phyloP scores from a whole-genome alignment of 2,329 filamentous ascomycete genomes.

The Penicillium thymicola region DNA sequence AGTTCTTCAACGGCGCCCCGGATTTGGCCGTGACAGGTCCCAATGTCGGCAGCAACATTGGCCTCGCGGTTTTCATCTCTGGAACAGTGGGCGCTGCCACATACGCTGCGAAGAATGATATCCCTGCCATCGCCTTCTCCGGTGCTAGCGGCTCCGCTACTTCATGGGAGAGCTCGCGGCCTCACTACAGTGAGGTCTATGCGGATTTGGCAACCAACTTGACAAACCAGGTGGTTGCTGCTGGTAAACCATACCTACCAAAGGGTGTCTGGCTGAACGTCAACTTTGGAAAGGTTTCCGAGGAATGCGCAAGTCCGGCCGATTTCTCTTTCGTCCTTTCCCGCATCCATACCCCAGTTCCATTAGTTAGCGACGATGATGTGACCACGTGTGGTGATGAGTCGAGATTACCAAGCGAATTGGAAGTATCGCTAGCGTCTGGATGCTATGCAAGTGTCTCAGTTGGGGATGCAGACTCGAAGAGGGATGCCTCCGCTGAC shows the following conservation, averaged over 20 bases:
- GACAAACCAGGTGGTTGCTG: slow-evolving; percentile 53
- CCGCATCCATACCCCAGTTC: slow-evolving; percentile 53
- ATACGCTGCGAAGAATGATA: slow-evolving; percentile 53
- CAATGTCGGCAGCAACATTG: slow-evolving; percentile 61
- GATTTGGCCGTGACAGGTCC: slow-evolving; percentile 65
- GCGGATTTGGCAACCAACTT: slow-evolving; percentile 60
- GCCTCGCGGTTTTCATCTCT: slow-evolving; percentile 55
- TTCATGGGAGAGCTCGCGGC: slow-evolving; percentile 51
- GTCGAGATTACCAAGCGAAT: slow-evolving; percentile 59
- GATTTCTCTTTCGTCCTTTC: slow-evolving; percentile 64
- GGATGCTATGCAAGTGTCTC: slow-evolving; percentile 64
- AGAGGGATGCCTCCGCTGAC: slow-evolving; percentile 55
- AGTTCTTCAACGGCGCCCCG: slow-evolving; percentile 53
- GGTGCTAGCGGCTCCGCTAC: slow-evolving; percentile 52
- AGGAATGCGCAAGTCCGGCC: slow-evolving; percentile 49
- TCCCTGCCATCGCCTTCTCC: slow-evolving; percentile 68
- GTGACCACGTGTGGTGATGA: slow-evolving; percentile 55
- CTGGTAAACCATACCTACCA: slow-evolving; percentile 63
- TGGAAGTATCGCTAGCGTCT: slow-evolving; percentile 47
- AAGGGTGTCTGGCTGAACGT: slow-evolving; percentile 63
- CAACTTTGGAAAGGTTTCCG: slow-evolving; percentile 58
- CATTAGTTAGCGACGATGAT: slow-evolving; percentile 45
- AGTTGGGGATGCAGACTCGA: slow-evolving; percentile 58
- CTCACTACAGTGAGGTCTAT: slow-evolving; percentile 58
- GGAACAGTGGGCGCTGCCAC: slow-evolving; percentile 66